A percentile compares a stretch with the other conserved stretches of the same genome.
Evolutionary conservation across 2,329 filamentous ascomycete genomes (phyloP).

Genomic region (Claviceps humidiphila): DNA sequence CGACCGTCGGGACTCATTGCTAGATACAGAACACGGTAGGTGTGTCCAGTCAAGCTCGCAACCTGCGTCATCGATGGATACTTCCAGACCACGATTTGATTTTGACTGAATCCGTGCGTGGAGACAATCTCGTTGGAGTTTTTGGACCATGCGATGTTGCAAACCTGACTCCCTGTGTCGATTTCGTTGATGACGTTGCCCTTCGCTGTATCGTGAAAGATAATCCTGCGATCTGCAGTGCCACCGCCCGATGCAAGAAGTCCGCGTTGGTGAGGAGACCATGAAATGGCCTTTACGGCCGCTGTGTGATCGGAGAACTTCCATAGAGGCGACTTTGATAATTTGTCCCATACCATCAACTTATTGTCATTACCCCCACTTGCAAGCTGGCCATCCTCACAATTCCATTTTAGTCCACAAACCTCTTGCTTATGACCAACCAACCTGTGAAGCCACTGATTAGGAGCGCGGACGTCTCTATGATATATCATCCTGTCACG

Average conservation of each 20-base stretch:
- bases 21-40: slow-evolving; percentile 88
- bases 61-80: slow-evolving; percentile 98
- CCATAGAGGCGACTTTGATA: slow-evolving; percentile 82
- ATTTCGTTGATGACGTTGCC: slow-evolving; percentile 72
- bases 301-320: slow-evolving; percentile 93
- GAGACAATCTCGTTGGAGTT: slow-evolving; percentile 96
- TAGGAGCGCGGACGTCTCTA: slow-evolving; percentile 82
- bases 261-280: slow-evolving; percentile 91
- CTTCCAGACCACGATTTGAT: slow-evolving; percentile 99
- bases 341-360: slow-evolving; percentile 94
- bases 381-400: slow-evolving; percentile 85
- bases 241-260: slow-evolving; percentile 92
- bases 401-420: slow-evolving; percentile 93
- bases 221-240: slow-evolving; percentile 89
- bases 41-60: slow-evolving; percentile 87
- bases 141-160: slow-evolving; percentile 93
- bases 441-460: slow-evolving; percentile 78
- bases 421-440: slow-evolving; percentile 97
- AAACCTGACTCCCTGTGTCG: slow-evolving; percentile 97
- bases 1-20: slow-evolving; percentile 95
- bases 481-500: slow-evolving; percentile 90
- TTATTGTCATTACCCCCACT: slow-evolving; percentile 98
- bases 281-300: slow-evolving; percentile 93
- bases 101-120: slow-evolving; percentile 94
- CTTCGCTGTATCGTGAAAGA: slow-evolving; percentile 93